Evolutionary conservation across 805 yeast genomes (phyloP).

Genomic region (Jamesozyma hellenica): DNA sequence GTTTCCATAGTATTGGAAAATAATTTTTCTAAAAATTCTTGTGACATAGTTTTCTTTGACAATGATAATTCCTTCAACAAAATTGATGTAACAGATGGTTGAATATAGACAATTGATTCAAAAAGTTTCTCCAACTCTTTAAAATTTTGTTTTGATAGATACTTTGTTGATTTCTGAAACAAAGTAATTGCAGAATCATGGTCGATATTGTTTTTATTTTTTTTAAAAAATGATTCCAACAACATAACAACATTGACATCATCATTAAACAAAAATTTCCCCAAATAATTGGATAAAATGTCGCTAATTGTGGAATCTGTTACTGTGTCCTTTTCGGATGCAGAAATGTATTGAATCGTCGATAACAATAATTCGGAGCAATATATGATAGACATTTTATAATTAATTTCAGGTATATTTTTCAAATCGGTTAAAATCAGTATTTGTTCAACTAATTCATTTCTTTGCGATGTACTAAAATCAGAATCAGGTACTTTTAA

Average conservation of each 20-base stretch:
- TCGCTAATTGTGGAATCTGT: not conserved
- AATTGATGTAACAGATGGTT: conserved; percentile 33
- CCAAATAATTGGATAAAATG: conserved; percentile 6
- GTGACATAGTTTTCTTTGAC: conserved; percentile 45
- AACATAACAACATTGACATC: conserved; percentile 10
- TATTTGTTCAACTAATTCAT: conserved; percentile 10
- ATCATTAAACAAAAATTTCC: conserved; percentile 11
- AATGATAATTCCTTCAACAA: conserved; percentile 39
- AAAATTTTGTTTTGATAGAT: conserved; percentile 18
- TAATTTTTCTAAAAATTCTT: conserved; percentile 35
- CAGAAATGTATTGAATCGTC: conserved; percentile 12
- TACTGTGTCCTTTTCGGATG: not conserved
- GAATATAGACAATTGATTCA: conserved; percentile 31
- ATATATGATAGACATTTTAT: conserved; percentile 15
- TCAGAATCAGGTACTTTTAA: conserved; percentile 1
- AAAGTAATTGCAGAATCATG: conserved; percentile 8
- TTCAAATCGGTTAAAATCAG: conserved; percentile 17
- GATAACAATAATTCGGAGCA: conserved; percentile 16
- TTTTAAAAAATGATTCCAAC: conserved; percentile 15
- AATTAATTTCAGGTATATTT: conserved; percentile 8
- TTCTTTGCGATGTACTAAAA: conserved; percentile 1
- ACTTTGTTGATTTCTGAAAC: conserved; percentile 16
- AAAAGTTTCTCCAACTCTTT: conserved; percentile 39
- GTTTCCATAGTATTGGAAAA: conserved; percentile 10
- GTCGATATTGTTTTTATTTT: conserved; percentile 5